A percentile compares a stretch with the other conserved stretches of the same genome.
These are phyloP conservation scores for Garcia nutans DNA, from an alignment of 345 rosid species.

Conservation along the genomic window DNA sequence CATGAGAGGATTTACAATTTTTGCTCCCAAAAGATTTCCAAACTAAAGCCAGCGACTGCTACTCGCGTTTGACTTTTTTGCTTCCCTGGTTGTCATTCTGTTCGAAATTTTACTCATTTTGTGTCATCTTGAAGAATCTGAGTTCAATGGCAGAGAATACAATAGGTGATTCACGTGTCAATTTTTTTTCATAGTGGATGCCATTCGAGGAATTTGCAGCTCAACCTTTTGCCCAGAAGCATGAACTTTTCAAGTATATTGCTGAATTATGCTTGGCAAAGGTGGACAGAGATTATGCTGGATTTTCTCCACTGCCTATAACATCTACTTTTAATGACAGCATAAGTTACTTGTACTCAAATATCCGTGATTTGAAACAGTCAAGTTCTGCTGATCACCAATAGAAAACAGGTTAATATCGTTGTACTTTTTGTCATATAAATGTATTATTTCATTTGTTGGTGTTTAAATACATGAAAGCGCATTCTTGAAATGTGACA, in stretches of 20 bases:
- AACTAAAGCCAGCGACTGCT: not conserved
- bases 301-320: constrained; percentile 42
- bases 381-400: constrained; percentile 14
- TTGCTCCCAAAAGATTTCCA: not conserved
- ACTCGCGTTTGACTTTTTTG: not conserved
- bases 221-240: constrained; percentile 56
- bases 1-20: not conserved
- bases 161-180: not conserved
- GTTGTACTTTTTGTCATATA: not conserved
- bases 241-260: constrained; percentile 45
- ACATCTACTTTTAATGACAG: constrained; percentile 31
- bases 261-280: constrained; percentile 50
- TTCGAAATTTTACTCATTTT: not conserved
- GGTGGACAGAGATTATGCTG: constrained; percentile 42
- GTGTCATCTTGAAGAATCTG: not conserved
- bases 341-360: constrained; percentile 47
- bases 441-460: constrained; percentile 14
- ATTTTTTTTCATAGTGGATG: constrained; percentile 59
- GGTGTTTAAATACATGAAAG: not conserved
- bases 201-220: constrained; percentile 66
- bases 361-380: constrained; percentile 36
- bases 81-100: not conserved
- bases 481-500: not conserved
- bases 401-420: not conserved
- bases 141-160: not conserved